A percentile compares a stretch with the other conserved stretches of the same genome.
These are phyloP conservation scores for Ascoidea rubescens DNA, from an alignment of 805 yeast genomes.

Conservation along the genomic window DNA sequence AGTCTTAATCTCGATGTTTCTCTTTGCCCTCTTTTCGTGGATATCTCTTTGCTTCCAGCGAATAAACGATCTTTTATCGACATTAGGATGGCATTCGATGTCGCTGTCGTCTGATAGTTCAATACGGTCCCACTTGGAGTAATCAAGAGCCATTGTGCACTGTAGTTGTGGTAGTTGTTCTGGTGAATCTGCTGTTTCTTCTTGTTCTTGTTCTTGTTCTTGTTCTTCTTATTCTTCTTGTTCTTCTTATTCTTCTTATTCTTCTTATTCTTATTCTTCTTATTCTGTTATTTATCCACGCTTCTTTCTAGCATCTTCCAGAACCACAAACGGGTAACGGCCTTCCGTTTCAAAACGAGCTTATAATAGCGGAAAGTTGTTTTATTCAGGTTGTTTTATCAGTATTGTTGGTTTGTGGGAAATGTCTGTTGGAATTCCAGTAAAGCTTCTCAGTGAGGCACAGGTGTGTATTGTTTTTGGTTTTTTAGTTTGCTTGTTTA, in stretches of 20 bases:
- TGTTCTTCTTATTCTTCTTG: too few relatives aligned
- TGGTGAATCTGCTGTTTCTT: too few relatives aligned
- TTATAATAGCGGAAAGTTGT: too few relatives aligned
- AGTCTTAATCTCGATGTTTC: constrained; percentile 65
- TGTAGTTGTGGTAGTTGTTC: not conserved
- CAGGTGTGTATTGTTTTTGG: constrained; percentile 23
- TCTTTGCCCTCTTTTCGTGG: constrained; percentile 78
- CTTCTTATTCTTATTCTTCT: too few relatives aligned
- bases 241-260: too few relatives aligned
- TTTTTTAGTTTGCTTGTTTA: not conserved
- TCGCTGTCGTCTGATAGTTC: constrained; percentile 96
- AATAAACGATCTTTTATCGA: constrained; percentile 84
- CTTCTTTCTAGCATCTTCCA: too few relatives aligned
- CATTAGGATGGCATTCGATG: constrained; percentile 95
- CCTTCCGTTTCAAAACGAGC: too few relatives aligned
- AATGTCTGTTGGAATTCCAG: constrained; percentile 68
- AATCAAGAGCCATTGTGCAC: constrained; percentile 64
- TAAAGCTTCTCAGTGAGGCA: constrained; percentile 76
- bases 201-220: too few relatives aligned
- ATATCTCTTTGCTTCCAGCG: constrained; percentile 96
- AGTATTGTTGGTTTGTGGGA: too few relatives aligned
- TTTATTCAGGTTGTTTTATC: not conserved
- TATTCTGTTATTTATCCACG: too few relatives aligned
- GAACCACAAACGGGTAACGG: too few relatives aligned
- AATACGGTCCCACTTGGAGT: constrained; percentile 95